phyloP scores from a whole-genome alignment of 176 grass and related monocot species.

The Phoenix roebelenii region DNA sequence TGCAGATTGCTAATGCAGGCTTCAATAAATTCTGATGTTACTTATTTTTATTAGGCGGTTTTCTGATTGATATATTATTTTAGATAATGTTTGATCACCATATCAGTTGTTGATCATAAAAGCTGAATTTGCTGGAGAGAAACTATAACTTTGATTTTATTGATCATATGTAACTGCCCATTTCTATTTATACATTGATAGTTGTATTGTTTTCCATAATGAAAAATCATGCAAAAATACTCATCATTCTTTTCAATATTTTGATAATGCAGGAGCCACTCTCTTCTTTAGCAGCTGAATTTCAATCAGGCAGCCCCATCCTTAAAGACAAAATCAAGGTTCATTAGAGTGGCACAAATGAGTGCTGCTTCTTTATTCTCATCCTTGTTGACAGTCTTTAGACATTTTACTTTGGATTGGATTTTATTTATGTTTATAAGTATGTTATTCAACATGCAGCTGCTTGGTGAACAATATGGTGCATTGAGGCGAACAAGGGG shows the following conservation, averaged over 20 bases:
- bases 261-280: conserved; percentile 72
- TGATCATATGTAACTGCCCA: no score
- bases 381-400: background rate
- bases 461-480: conserved; percentile 81
- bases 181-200: no score
- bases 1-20: no score
- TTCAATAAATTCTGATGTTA: no score
- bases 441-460: conserved; percentile 40
- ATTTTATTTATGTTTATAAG: conserved; percentile 23
- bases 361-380: background rate
- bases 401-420: background rate
- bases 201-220: no score
- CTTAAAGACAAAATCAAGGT: conserved; percentile 97
- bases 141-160: no score
- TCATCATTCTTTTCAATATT: background rate
- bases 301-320: conserved; percentile 75
- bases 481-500: conserved; percentile 90
- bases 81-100: no score
- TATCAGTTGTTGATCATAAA: no score
- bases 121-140: no score
- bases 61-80: no score
- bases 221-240: no score
- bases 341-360: background rate
- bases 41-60: no score
- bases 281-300: conserved; percentile 73